Evolutionary conservation across 768 basidiomycete species (phyloP), one percentile per base, ranked within the genome.

Genomic region (Epithele typhae): DNA sequence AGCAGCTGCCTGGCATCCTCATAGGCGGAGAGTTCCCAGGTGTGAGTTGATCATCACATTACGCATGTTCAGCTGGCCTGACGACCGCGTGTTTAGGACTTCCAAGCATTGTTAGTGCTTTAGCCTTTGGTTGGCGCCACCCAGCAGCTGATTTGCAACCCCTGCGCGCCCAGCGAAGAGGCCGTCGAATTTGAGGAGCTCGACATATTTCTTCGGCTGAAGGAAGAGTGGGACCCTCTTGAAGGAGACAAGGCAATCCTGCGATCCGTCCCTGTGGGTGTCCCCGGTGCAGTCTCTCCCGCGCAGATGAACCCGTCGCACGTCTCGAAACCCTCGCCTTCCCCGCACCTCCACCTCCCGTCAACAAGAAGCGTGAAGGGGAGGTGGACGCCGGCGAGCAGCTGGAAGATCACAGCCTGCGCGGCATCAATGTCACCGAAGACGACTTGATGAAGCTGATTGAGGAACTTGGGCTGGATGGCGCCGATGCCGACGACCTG

Each of bases 291-390:
- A 0, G 70, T 77, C 23, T 71, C 80, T 7, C 87, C 89, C 9
- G 67, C 81, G 7, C 79, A 91, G 60, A 91, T 91, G 84, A 85
- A 83, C 6, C 84, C 86, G n/a, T 78, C 84, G 33, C 83, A 91
- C 56, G 80, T 70, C 57, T 63, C 64, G 5, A n/a, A n/a, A n/a
- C 64, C 66, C 3, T 50, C 56, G n/a, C 59, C 63, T 7, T 62
- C 63, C 1, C n/a, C n/a, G n/a, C n/a, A n/a, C n/a, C n/a, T n/a
- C n/a, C n/a, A n/a, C n/a, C n/a, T n/a, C 64, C 66, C 4, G 52
- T 60, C n/a, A 77, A 76, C 11, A 61, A 73, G 37, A 76, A 70
- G 64, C 84, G 81, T 30, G 69, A 75, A 30, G 73, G 71, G 18
- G 69, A 73, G 55, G 72, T 85, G 37, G 86, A 92, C 58, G 70